phyloP scores from a whole-genome alignment of 2,329 filamentous ascomycete genomes.

The Trichoderma polysporum region DNA sequence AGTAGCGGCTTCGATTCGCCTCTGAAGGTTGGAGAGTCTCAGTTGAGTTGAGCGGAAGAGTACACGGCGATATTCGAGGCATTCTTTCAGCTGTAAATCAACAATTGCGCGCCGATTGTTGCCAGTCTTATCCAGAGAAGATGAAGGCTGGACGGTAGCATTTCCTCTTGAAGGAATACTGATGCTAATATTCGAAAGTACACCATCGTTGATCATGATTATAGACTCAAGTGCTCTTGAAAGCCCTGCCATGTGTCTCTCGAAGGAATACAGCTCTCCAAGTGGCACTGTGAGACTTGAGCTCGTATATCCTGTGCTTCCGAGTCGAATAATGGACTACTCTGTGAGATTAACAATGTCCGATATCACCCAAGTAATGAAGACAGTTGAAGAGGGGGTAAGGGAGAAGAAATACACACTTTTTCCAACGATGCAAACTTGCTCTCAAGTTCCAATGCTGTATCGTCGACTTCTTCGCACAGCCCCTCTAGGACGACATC shows the following conservation, averaged over 20 bases:
- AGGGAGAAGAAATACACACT: conserved; percentile 21
- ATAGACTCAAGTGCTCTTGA: conserved; percentile 32
- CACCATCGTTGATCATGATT: conserved; percentile 28
- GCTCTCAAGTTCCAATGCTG: conserved; percentile 33
- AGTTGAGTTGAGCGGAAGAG: conserved; percentile 39
- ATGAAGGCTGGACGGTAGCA: not conserved
- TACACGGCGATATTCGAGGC: conserved; percentile 33
- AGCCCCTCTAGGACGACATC: conserved; percentile 32
- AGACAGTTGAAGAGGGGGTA: too few relatives aligned
- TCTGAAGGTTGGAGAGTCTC: conserved; percentile 36
- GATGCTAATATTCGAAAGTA: not conserved
- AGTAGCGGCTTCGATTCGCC: conserved; percentile 37
- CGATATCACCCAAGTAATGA: too few relatives aligned
- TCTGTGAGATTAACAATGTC: not conserved
- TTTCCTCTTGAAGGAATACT: conserved; percentile 1
- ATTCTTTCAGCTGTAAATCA: conserved; percentile 30
- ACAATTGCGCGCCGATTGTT: conserved; percentile 22
- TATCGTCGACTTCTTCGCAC: conserved; percentile 31
- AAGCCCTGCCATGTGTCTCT: conserved; percentile 34
- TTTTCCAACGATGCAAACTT: conserved; percentile 33
- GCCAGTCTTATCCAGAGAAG: not conserved
- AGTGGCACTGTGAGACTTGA: conserved; percentile 30
- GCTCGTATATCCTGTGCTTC: conserved; percentile 16
- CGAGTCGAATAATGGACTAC: conserved; percentile 30
- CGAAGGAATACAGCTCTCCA: conserved; percentile 32